These are phyloP conservation scores for Boletus insuetus DNA, from an alignment of 768 basidiomycete species.

Conservation along the genomic window DNA sequence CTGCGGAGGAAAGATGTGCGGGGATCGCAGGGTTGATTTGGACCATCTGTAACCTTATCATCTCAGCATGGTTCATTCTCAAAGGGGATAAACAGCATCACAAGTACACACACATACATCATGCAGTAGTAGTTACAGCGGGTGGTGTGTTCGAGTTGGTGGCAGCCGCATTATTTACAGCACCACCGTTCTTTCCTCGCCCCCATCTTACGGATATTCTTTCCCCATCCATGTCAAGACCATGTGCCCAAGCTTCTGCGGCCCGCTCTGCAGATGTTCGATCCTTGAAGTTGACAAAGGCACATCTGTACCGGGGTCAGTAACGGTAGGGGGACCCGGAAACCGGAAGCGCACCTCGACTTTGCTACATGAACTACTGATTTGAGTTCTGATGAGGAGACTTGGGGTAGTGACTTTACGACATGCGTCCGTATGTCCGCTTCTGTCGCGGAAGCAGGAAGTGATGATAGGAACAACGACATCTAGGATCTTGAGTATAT, in stretches of 20 bases:
- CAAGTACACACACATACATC: background rate
- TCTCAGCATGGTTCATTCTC: too few species aligned
- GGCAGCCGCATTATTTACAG: conserved; percentile 31
- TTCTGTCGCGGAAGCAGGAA: conserved; percentile 70
- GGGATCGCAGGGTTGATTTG: too few species aligned
- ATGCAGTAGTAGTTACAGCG: conserved; percentile 6
- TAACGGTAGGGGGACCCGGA: background rate
- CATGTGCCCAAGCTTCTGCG: conserved; percentile 87
- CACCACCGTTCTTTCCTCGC: conserved; percentile 52
- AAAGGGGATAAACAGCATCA: too few species aligned
- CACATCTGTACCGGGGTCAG: conserved; percentile 57
- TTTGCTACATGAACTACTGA: conserved; percentile 86
- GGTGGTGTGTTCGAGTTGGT: conserved; percentile 2
- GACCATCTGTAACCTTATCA: too few species aligned
- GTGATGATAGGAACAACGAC: conserved; percentile 80
- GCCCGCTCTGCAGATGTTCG: conserved; percentile 82
- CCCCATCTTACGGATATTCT: conserved; percentile 85
- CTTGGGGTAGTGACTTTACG: conserved; percentile 59
- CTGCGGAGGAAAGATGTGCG: too few species aligned
- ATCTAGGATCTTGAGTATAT: conserved; percentile 46
- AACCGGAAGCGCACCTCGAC: conserved; percentile 50
- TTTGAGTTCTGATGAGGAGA: conserved; percentile 66
- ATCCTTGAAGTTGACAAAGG: conserved; percentile 92
- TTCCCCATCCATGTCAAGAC: conserved; percentile 82
- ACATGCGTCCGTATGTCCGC: conserved; percentile 71